Percentiles rank a stretch among this genome's conserved stretches.
Conservation (phyloP, 345 rosid species). For the Schrenkiella parvula region DNA sequence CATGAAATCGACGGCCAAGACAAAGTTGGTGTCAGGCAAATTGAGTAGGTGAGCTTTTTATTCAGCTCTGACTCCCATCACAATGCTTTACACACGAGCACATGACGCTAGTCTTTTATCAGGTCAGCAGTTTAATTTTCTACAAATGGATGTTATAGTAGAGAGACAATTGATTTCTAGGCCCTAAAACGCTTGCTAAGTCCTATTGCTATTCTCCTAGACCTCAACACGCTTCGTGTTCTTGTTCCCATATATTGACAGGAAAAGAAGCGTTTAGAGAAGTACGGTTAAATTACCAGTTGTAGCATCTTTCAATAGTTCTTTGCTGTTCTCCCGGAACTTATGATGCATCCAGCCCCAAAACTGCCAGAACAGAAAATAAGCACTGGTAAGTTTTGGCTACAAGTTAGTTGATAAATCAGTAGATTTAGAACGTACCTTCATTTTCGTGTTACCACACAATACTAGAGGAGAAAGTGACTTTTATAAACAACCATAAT, state of each 20-base stretch:
- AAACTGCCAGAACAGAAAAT: conserved; percentile 59
- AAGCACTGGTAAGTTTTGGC: conserved; percentile 31
- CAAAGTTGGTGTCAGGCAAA: background rate
- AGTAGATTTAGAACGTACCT: conserved; percentile 45
- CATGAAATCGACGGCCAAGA: background rate
- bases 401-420: conserved; percentile 16
- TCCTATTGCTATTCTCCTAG: conserved; percentile 13
- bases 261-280: conserved; percentile 16
- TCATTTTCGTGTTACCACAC: conserved; percentile 51
- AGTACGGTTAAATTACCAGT: conserved; percentile 49
- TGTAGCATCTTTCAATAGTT: conserved; percentile 54
- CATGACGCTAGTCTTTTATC: conserved; percentile 18
- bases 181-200: background rate
- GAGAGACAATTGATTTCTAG: background rate
- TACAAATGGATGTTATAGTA: conserved; percentile 6
- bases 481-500: conserved; percentile 36
- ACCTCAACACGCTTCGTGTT: background rate
- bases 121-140: conserved; percentile 8
- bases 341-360: conserved; percentile 76
- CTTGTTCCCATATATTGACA: conserved; percentile 8
- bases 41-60: background rate
- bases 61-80: background rate
- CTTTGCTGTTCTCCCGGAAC: conserved; percentile 43
- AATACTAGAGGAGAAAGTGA: conserved; percentile 30
- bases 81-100: conserved; percentile 14